Percentiles rank a stretch among this genome's conserved stretches.
Conservation (phyloP, 306 rosid genomes). For the Nissolia schottii region DNA sequence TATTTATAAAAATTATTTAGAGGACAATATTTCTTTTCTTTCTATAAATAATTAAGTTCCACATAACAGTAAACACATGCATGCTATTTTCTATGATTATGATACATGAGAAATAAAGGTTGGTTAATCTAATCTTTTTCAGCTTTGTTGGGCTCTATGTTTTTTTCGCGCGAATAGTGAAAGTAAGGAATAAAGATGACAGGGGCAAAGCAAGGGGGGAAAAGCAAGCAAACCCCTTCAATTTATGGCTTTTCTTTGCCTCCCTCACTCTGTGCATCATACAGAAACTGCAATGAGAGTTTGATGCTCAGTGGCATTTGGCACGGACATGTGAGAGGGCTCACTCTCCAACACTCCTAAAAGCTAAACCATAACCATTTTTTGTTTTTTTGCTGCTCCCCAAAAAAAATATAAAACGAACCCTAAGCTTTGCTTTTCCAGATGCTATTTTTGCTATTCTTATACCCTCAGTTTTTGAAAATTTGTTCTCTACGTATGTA, state of each 20-base stretch:
- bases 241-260: background rate
- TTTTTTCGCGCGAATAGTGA: conserved; percentile 24
- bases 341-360: conserved; percentile 42
- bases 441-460: background rate
- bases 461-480: too few species aligned
- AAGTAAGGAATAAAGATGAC: conserved; percentile 33
- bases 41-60: background rate
- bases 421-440: conserved; percentile 38
- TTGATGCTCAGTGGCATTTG: conserved; percentile 27
- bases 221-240: conserved; percentile 24
- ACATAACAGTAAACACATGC: background rate
- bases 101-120: background rate
- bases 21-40: too few species aligned
- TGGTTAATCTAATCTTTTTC: conserved; percentile 22
- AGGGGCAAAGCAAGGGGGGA: conserved; percentile 23
- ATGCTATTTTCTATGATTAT: background rate
- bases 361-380: conserved; percentile 17
- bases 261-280: background rate
- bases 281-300: conserved; percentile 34
- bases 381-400: background rate
- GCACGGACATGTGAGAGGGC: conserved; percentile 35
- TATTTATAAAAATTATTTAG: too few species aligned
- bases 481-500: too few species aligned
- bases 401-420: background rate
- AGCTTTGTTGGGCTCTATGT: conserved; percentile 24